A percentile compares a stretch with the other conserved stretches of the same genome.
These are phyloP conservation scores for Dactylellina parvicollis DNA, from an alignment of 2,329 filamentous ascomycete genomes.

Conservation along the genomic window DNA sequence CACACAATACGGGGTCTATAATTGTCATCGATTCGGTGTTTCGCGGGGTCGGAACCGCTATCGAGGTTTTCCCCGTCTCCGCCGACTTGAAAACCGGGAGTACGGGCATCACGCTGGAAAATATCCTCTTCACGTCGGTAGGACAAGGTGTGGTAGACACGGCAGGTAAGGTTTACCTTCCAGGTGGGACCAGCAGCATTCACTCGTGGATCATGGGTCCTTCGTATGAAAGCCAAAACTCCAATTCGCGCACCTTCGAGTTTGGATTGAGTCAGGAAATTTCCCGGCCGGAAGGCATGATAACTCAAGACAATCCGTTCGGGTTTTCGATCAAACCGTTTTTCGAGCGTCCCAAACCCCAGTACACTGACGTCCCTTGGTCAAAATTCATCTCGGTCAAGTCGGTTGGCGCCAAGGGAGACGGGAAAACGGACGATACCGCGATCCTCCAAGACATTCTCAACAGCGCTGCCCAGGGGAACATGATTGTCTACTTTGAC, in stretches of 20 bases:
- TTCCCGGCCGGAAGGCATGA: neutral
- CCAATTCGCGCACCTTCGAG: neutral
- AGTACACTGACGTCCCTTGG: conserved; percentile 63
- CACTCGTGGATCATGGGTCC: conserved; percentile 2
- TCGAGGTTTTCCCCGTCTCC: conserved; percentile 62
- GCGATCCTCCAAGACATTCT: conserved; percentile 62
- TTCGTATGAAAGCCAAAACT: neutral
- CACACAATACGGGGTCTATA: conserved; percentile 66
- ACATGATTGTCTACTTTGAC: conserved; percentile 69
- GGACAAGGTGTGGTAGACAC: neutral
- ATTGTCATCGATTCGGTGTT: conserved; percentile 68
- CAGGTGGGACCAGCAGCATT: neutral
- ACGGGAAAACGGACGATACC: conserved; percentile 30
- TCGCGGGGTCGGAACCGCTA: conserved; percentile 65
- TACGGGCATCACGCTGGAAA: neutral
- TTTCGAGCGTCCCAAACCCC: conserved; percentile 67
- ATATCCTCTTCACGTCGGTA: neutral
- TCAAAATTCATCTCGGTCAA: conserved; percentile 64
- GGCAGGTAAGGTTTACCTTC: neutral
- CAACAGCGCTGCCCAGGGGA: conserved; percentile 62
- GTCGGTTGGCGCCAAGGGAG: conserved; percentile 36
- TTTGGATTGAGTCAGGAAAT: neutral
- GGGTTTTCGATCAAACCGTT: conserved; percentile 59
- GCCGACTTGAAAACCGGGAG: neutral
- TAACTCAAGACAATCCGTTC: neutral